A percentile compares a stretch with the other conserved stretches of the same genome.
phyloP scores from a whole-genome alignment of 2,329 filamentous ascomycete genomes.

The Penicillium sp. region DNA sequence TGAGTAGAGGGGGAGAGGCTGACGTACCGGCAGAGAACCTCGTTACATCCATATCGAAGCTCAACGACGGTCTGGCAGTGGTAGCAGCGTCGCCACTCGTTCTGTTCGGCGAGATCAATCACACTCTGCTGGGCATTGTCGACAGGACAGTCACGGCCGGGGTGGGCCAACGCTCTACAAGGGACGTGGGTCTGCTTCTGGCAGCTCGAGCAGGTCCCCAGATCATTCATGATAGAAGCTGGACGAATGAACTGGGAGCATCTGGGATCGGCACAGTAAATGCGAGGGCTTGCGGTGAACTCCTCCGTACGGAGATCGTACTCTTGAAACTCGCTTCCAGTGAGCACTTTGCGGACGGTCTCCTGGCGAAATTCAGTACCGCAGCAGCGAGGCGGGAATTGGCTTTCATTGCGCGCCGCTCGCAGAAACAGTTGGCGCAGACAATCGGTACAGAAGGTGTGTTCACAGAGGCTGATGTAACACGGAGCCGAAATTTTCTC shows the following conservation, averaged over 20 bases:
- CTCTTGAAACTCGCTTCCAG: background rate
- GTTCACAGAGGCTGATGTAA: background rate
- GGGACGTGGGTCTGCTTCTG: background rate
- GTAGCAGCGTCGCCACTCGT: background rate
- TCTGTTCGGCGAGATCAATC: background rate
- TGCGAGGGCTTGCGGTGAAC: background rate
- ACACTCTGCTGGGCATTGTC: background rate
- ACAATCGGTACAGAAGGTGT: background rate
- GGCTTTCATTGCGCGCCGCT: background rate
- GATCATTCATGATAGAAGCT: background rate
- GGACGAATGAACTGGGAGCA: background rate
- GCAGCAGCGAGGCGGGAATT: background rate
- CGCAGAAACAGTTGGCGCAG: background rate
- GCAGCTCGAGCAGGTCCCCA: background rate
- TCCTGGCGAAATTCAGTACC: background rate
- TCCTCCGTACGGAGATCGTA: background rate
- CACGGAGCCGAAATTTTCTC: background rate
- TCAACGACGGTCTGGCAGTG: background rate
- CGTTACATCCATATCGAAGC: background rate
- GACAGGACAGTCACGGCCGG: background rate
- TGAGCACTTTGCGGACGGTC: background rate
- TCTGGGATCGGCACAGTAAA: background rate
- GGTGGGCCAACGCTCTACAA: background rate
- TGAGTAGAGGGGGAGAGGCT: background rate
- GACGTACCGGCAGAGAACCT: background rate